A percentile compares a stretch with the other conserved stretches of the same genome.
Conservation (phyloP, 805 yeast species). For the Spathaspora boniae region DNA sequence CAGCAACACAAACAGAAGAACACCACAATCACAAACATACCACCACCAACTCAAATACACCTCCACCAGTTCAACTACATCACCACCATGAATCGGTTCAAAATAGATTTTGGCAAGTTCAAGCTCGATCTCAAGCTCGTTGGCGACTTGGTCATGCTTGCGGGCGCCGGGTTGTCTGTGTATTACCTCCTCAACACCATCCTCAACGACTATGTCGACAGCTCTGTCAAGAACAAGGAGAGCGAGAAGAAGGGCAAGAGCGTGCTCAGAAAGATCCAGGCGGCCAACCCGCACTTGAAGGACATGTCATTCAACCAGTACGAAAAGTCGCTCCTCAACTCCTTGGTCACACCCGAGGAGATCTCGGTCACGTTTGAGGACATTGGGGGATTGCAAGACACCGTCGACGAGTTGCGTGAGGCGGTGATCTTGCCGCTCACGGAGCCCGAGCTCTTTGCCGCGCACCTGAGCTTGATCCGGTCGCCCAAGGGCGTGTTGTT, state of each 20-base stretch:
- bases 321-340: slow-evolving; percentile 72
- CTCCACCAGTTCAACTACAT: neutral
- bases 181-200: slow-evolving; percentile 55
- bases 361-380: slow-evolving; percentile 73
- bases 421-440: slow-evolving; percentile 81
- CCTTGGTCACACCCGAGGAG: slow-evolving; percentile 81
- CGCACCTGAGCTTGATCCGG: slow-evolving; percentile 65
- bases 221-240: slow-evolving; percentile 47
- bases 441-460: slow-evolving; percentile 69
- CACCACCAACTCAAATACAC: too few relatives aligned
- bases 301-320: slow-evolving; percentile 60
- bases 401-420: slow-evolving; percentile 83
- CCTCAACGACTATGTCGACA: slow-evolving; percentile 32
- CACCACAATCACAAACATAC: too few relatives aligned
- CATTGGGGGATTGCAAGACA: slow-evolving; percentile 83
- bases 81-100: slow-evolving; percentile 27
- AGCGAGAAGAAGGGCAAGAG: slow-evolving; percentile 58
- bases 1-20: too few relatives aligned
- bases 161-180: slow-evolving; percentile 66
- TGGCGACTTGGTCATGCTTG: slow-evolving; percentile 40
- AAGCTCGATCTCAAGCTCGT: slow-evolving; percentile 37
- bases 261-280: slow-evolving; percentile 31
- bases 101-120: slow-evolving; percentile 33
- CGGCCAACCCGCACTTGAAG: slow-evolving; percentile 55
- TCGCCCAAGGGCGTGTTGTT: slow-evolving; percentile 94